These are phyloP conservation scores for Fusarium buxicola DNA, from an alignment of 2,329 filamentous ascomycete genomes.

Conservation along the genomic window DNA sequence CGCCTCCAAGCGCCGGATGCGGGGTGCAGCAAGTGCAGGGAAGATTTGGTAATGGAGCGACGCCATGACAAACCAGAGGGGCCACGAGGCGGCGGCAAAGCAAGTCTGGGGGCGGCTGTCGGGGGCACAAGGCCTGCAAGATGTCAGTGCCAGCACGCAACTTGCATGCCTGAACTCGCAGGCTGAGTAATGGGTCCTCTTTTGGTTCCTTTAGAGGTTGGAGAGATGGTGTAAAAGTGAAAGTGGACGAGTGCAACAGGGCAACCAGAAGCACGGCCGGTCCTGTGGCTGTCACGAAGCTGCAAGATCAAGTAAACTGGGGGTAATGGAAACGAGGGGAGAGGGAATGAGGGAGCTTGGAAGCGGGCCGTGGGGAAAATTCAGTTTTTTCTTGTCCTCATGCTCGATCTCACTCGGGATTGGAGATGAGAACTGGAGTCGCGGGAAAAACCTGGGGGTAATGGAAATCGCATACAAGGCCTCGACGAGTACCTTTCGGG, in stretches of 20 bases:
- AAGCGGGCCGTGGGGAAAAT: slow-evolving; percentile 37
- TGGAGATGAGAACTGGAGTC: slow-evolving; percentile 30
- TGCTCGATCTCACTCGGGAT: slow-evolving; percentile 34
- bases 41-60: slow-evolving; percentile 44
- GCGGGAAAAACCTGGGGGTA: slow-evolving; percentile 50
- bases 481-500: slow-evolving; percentile 34
- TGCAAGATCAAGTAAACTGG: slow-evolving; percentile 55
- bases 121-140: slow-evolving; percentile 20
- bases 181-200: slow-evolving; percentile 33
- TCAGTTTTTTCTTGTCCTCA: slow-evolving; percentile 27
- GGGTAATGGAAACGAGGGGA: slow-evolving; percentile 47
- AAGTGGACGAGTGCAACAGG: slow-evolving; percentile 30
- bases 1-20: slow-evolving; percentile 43
- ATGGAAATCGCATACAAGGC: slow-evolving; percentile 47
- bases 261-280: slow-evolving; percentile 31
- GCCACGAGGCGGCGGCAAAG: slow-evolving; percentile 42
- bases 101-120: slow-evolving; percentile 26
- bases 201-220: slow-evolving; percentile 35
- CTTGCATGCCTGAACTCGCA: slow-evolving; percentile 17
- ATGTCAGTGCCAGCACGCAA: slow-evolving; percentile 25
- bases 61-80: slow-evolving; percentile 44
- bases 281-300: slow-evolving; percentile 45
- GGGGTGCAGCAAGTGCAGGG: slow-evolving; percentile 42
- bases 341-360: slow-evolving; percentile 9
- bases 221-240: slow-evolving; percentile 26